Evolutionary conservation across 1,284 basidiomycete species (phyloP).

Genomic region (Tilletia caries): DNA sequence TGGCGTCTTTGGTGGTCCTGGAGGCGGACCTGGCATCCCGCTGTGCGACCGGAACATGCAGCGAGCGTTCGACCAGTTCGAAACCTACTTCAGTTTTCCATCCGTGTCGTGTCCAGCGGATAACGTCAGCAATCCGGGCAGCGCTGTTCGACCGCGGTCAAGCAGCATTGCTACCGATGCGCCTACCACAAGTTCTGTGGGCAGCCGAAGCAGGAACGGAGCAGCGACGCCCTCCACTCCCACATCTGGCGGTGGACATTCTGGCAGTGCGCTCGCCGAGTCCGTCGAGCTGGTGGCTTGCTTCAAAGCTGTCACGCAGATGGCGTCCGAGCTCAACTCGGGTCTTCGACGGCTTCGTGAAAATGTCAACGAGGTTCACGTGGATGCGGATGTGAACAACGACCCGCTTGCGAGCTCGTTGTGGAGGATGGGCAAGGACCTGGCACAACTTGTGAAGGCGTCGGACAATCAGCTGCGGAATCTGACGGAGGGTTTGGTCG

Average conservation of each 20-base stretch:
- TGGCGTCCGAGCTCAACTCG: slow-evolving; percentile 12
- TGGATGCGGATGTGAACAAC: slow-evolving; percentile 10
- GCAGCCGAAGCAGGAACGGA: background rate
- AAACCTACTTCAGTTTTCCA: slow-evolving; percentile 3
- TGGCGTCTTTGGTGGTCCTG: background rate
- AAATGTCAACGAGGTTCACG: slow-evolving; percentile 5
- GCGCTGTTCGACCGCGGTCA: slow-evolving; percentile 3
- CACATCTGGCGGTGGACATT: background rate
- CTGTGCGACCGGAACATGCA: slow-evolving; percentile 10
- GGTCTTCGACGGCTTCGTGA: background rate
- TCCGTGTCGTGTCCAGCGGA: background rate
- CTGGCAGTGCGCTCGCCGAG: background rate
- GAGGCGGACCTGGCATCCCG: background rate
- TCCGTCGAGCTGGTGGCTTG: slow-evolving; percentile 10
- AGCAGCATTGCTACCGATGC: slow-evolving; percentile 10
- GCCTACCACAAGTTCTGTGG: background rate
- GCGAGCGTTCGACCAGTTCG: slow-evolving; percentile 8
- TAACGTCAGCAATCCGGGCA: background rate
- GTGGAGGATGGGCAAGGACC: slow-evolving; percentile 9
- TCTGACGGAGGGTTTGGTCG: slow-evolving; percentile 6
- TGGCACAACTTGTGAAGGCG: slow-evolving; percentile 8
- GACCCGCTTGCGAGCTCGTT: background rate
- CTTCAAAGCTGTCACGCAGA: slow-evolving; percentile 1
- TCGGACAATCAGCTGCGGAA: slow-evolving; percentile 5
- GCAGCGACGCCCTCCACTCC: slow-evolving; percentile 8